phyloP scores from a whole-genome alignment of 306 rosid species.

The Adenanthera pavonina region DNA sequence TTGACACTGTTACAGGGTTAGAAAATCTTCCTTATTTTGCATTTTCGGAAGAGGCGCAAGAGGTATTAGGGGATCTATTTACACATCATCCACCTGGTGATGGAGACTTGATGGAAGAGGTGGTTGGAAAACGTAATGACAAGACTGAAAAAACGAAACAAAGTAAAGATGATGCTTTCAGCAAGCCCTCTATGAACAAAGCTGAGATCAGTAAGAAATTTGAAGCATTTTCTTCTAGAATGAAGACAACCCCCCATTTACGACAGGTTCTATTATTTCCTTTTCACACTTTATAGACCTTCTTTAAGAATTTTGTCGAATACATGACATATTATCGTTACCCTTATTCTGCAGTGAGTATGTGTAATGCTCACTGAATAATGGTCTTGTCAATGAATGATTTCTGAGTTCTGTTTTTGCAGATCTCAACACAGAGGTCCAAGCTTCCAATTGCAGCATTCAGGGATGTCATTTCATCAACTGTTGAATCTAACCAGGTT shows the following conservation, averaged over 20 bases:
- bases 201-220: slow-evolving; percentile 60
- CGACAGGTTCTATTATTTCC: slow-evolving; percentile 54
- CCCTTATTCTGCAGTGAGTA: slow-evolving; percentile 28
- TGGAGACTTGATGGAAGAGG: slow-evolving; percentile 45
- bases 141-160: slow-evolving; percentile 12
- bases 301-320: slow-evolving; percentile 41
- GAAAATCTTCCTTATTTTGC: slow-evolving; percentile 40
- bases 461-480: slow-evolving; percentile 72
- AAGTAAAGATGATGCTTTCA: slow-evolving; percentile 55
- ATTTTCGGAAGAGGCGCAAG: slow-evolving; percentile 64
- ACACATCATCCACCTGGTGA: slow-evolving; percentile 72
- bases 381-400: slow-evolving; percentile 31
- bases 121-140: slow-evolving; percentile 35
- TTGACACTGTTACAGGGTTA: background rate
- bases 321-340: slow-evolving; percentile 28
- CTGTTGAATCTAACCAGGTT: slow-evolving; percentile 90
- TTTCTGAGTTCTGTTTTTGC: slow-evolving; percentile 44
- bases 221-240: slow-evolving; percentile 49
- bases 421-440: slow-evolving; percentile 62
- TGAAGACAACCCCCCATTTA: slow-evolving; percentile 42
- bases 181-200: slow-evolving; percentile 56
- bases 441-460: slow-evolving; percentile 88
- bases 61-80: slow-evolving; percentile 59
- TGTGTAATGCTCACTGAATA: slow-evolving; percentile 21
- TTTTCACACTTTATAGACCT: slow-evolving; percentile 15